These are phyloP conservation scores for Fusarium camptoceras DNA, from an alignment of 2,329 filamentous ascomycete species.

Conservation along the genomic window DNA sequence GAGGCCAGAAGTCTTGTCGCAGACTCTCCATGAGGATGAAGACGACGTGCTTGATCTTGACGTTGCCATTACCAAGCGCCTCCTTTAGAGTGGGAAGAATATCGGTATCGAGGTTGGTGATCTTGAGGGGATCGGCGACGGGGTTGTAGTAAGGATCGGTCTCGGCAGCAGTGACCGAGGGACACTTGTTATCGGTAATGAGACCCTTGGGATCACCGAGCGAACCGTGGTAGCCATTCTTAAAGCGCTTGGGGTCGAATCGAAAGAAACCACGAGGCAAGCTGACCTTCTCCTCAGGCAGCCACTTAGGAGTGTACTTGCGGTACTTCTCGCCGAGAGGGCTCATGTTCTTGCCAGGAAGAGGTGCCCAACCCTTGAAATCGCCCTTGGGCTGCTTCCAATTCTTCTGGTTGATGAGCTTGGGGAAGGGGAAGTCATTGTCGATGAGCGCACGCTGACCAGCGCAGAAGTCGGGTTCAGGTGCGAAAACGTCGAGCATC, in stretches of 20 bases:
- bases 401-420: constrained; percentile 39
- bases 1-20: constrained; percentile 58
- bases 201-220: constrained; percentile 7
- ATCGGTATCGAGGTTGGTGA: constrained; percentile 54
- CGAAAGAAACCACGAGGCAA: constrained; percentile 48
- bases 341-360: constrained; percentile 32
- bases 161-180: constrained; percentile 19
- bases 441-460: constrained; percentile 39
- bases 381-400: constrained; percentile 47
- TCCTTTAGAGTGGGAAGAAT: constrained; percentile 48
- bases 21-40: constrained; percentile 59
- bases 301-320: constrained; percentile 45
- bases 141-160: constrained; percentile 54
- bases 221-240: constrained; percentile 35
- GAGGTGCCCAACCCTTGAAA: constrained; percentile 52
- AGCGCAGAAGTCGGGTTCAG: constrained; percentile 44
- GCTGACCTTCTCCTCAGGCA: constrained; percentile 34
- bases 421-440: constrained; percentile 49
- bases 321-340: constrained; percentile 44
- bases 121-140: constrained; percentile 54
- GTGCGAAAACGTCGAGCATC: constrained; percentile 46
- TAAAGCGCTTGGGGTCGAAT: constrained; percentile 46
- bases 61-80: constrained; percentile 41
- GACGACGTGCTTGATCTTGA: constrained; percentile 59
- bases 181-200: constrained; percentile 29